Evolutionary conservation across 768 basidiomycete genomes (phyloP).

Genomic region (Imleria badia): DNA sequence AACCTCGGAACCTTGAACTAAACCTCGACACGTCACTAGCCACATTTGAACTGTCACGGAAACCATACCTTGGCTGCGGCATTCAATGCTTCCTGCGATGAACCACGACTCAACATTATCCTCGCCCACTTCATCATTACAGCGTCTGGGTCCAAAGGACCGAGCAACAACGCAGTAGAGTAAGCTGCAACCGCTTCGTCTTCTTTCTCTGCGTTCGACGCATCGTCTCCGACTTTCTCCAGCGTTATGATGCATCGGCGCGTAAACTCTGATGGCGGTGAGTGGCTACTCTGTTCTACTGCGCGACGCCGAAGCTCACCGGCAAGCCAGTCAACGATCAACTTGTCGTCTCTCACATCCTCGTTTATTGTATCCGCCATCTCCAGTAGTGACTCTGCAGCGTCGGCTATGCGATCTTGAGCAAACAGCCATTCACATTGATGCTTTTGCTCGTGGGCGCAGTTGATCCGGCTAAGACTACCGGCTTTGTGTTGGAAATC

Average conservation of each 20-base stretch:
- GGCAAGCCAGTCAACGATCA: not conserved
- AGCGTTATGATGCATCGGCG: not conserved
- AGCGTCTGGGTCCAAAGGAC: not conserved
- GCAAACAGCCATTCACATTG: conserved; percentile 4
- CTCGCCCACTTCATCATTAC: conserved; percentile 1
- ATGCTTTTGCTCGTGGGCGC: conserved; percentile 1
- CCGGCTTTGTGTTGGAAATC: not conserved
- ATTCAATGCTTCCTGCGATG: not conserved
- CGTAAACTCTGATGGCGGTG: not conserved
- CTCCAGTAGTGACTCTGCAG: not conserved
- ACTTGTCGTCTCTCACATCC: not conserved
- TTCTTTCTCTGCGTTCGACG: not conserved
- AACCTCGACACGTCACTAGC: not conserved
- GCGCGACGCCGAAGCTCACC: not conserved
- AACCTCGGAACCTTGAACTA: conserved; percentile 1
- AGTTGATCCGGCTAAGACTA: not conserved
- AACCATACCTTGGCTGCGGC: not conserved
- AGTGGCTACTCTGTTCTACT: not conserved
- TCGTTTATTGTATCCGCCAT: not conserved
- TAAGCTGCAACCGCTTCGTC: not conserved
- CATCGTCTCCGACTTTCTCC: not conserved
- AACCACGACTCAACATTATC: not conserved
- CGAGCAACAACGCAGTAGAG: not conserved
- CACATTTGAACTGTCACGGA: not conserved
- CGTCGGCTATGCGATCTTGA: not conserved